Conservation (phyloP, 805 yeast genomes). For the Nakazawaea ishiwadae region DNA sequence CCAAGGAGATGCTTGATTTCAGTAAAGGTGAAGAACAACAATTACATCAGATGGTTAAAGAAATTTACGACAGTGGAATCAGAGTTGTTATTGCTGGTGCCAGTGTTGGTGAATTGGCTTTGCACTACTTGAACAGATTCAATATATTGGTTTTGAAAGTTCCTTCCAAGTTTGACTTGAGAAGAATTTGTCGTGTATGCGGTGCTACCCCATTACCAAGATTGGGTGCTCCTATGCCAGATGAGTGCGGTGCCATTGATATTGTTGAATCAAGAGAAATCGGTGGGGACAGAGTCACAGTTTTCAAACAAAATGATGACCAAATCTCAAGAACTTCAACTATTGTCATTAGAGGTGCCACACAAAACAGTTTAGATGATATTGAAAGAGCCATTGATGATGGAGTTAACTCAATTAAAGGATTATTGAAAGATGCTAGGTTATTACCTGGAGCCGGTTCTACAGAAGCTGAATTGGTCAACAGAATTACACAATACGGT, state of each 20-base stretch:
- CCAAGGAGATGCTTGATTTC: slow-evolving; percentile 94
- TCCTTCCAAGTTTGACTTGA: slow-evolving; percentile 88
- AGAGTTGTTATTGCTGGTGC: slow-evolving; percentile 92
- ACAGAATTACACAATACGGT: slow-evolving; percentile 76
- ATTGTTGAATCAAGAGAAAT: slow-evolving; percentile 87
- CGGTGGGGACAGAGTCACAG: slow-evolving; percentile 96
- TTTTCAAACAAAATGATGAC: slow-evolving; percentile 71
- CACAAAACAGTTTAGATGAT: slow-evolving; percentile 89
- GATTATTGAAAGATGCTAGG: slow-evolving; percentile 75
- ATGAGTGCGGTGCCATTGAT: slow-evolving; percentile 87
- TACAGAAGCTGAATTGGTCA: slow-evolving; percentile 81
- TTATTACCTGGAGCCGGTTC: slow-evolving; percentile 97
- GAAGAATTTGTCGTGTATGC: slow-evolving; percentile 92
- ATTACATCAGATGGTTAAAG: slow-evolving; percentile 79
- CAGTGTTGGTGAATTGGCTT: slow-evolving; percentile 86
- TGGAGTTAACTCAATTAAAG: slow-evolving; percentile 89
- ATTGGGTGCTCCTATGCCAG: slow-evolving; percentile 92
- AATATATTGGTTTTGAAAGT: slow-evolving; percentile 82
- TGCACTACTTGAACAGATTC: slow-evolving; percentile 87
- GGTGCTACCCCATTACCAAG: slow-evolving; percentile 96
- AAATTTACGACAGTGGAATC: slow-evolving; percentile 79
- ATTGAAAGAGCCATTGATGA: slow-evolving; percentile 97
- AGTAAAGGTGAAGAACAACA: slow-evolving; percentile 95
- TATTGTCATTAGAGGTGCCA: slow-evolving; percentile 92
- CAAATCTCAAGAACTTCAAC: slow-evolving; percentile 80